These are phyloP conservation scores for Stagonosporopsis tanaceti DNA, from an alignment of 2,329 filamentous ascomycete genomes.

Conservation along the genomic window DNA sequence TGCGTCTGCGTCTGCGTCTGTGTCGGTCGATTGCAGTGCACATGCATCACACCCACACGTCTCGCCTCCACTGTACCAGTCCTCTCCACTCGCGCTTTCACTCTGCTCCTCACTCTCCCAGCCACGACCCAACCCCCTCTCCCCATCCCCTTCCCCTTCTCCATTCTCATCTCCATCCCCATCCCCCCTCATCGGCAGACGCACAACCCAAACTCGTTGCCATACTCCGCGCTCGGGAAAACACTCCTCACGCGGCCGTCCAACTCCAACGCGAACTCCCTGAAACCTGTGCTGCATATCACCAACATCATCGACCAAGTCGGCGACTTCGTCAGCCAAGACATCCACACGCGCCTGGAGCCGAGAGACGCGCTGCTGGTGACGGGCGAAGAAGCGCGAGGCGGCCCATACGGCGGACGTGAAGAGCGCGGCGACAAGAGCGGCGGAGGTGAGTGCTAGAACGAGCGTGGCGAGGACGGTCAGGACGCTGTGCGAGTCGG, in stretches of 20 bases:
- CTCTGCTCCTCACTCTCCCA: background rate
- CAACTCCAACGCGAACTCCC: background rate
- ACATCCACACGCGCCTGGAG: background rate
- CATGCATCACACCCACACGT: background rate
- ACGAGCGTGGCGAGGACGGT: background rate
- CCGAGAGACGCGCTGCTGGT: background rate
- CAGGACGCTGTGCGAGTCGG: background rate
- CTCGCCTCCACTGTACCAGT: background rate
- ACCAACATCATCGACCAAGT: background rate
- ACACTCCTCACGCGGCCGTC: background rate
- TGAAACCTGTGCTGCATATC: background rate
- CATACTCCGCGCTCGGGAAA: too few relatives aligned
- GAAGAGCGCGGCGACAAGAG: too few relatives aligned
- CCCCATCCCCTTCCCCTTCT: too few relatives aligned
- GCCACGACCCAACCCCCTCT: background rate
- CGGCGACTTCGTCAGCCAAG: too few relatives aligned
- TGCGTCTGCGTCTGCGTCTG: background rate
- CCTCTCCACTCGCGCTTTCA: background rate
- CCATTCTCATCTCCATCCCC: too few relatives aligned
- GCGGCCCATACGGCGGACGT: background rate
- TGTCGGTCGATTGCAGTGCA: too few relatives aligned
- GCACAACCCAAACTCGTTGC: background rate
- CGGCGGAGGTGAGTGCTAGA: background rate
- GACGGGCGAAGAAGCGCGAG: background rate
- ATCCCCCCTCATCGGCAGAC: background rate